Percentiles rank a stretch among this genome's conserved stretches.
Evolutionary conservation across 345 rosid genomes (phyloP).

Genomic region (Durio zibethinus): DNA sequence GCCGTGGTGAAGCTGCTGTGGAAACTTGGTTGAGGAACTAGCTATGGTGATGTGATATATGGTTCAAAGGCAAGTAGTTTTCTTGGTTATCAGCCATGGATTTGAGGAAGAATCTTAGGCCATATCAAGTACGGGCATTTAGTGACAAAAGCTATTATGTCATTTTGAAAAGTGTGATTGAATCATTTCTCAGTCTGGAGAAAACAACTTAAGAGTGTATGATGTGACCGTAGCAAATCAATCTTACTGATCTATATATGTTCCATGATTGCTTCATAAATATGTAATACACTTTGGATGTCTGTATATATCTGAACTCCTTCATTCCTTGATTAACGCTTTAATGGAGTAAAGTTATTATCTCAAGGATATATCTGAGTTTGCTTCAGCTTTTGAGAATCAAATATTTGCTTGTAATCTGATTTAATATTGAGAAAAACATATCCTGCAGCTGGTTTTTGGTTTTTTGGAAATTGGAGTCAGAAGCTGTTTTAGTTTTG

Average conservation of each 20-base stretch:
- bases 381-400: background rate
- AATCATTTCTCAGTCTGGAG: slow-evolving; percentile 16
- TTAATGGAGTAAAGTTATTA: background rate
- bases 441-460: no score
- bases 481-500: background rate
- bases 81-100: slow-evolving; percentile 7
- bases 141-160: slow-evolving; percentile 31
- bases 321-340: background rate
- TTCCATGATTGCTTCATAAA: background rate
- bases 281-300: background rate
- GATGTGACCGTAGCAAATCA: slow-evolving; percentile 15
- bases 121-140: slow-evolving; percentile 25
- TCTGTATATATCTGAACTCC: background rate
- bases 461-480: no score
- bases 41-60: background rate
- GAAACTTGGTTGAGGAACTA: slow-evolving; percentile 4
- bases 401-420: background rate
- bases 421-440: no score
- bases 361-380: background rate
- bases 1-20: slow-evolving; percentile 2
- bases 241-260: background rate
- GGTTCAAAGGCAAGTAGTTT: background rate
- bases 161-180: slow-evolving; percentile 27
- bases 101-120: slow-evolving; percentile 27
- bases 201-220: slow-evolving; percentile 12